phyloP scores from a whole-genome alignment of 78 protist genomes.

The Dictyostelium firmibasis region DNA sequence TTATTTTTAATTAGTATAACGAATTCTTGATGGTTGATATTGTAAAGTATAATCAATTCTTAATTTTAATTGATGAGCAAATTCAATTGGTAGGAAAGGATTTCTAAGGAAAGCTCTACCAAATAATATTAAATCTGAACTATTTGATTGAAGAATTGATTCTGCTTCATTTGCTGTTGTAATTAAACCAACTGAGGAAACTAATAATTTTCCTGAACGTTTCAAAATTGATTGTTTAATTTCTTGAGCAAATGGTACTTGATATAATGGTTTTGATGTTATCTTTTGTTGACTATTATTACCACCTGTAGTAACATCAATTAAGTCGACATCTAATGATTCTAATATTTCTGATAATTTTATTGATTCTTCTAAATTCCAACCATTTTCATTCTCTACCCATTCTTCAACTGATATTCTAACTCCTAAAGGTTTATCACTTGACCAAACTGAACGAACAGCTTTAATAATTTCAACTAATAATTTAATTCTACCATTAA shows the following conservation, averaged over 20 bases:
- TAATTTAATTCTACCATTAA: conserved; percentile 86
- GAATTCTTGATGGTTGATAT: conserved; percentile 13
- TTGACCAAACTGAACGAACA: conserved; percentile 41
- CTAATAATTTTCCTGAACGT: background rate
- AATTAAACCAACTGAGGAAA: conserved; percentile 19
- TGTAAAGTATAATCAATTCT: conserved; percentile 24
- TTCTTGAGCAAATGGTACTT: conserved; percentile 23
- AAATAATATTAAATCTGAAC: conserved; percentile 19
- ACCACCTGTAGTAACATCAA: conserved; percentile 57
- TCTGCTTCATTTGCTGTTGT: background rate
- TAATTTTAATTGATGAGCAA: conserved; percentile 2
- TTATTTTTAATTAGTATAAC: background rate
- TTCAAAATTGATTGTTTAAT: background rate
- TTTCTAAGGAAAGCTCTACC: conserved; percentile 47
- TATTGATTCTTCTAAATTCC: conserved; percentile 31
- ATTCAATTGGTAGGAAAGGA: conserved; percentile 15
- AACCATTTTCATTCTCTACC: conserved; percentile 34
- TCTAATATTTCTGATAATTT: background rate
- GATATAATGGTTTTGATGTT: conserved; percentile 1
- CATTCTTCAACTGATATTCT: conserved; percentile 23
- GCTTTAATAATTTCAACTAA: conserved; percentile 51
- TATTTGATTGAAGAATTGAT: background rate
- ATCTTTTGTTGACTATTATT: background rate
- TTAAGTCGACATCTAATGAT: conserved; percentile 9
- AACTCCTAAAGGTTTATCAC: conserved; percentile 3